Evolutionary conservation across 371 early-diverging fungal species (phyloP).

Genomic region (Mucor racemosus): DNA sequence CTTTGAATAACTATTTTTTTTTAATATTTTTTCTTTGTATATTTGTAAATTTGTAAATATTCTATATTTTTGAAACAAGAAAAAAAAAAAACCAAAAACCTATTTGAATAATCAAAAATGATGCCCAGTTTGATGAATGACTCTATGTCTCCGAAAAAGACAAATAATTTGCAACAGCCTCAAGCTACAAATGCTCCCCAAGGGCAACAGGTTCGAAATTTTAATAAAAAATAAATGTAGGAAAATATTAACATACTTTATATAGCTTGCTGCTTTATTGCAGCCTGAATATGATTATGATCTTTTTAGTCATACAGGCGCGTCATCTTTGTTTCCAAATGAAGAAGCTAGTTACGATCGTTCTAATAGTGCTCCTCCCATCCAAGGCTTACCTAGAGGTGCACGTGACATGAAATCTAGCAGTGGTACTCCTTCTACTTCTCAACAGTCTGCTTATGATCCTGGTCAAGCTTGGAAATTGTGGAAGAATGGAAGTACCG

Average conservation of each 20-base stretch:
- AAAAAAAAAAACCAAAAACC: constrained; percentile 18
- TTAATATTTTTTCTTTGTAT: constrained; percentile 3
- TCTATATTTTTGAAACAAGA: constrained; percentile 9
- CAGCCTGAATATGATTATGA: constrained; percentile 22
- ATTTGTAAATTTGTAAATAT: constrained; percentile 24
- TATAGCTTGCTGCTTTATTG: constrained; percentile 17
- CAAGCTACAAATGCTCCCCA: constrained; percentile 17
- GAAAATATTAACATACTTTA: not conserved
- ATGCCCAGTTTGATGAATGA: constrained; percentile 21
- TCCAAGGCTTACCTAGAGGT: constrained; percentile 17
- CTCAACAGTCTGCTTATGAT: constrained; percentile 14
- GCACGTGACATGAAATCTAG: constrained; percentile 17
- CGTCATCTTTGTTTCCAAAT: constrained; percentile 19
- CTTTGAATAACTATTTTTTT: too few species aligned
- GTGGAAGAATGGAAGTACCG: constrained; percentile 17
- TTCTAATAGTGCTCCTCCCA: constrained; percentile 17
- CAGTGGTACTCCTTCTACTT: not conserved
- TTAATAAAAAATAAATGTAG: not conserved
- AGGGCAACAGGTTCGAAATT: constrained; percentile 17
- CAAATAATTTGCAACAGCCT: constrained; percentile 13
- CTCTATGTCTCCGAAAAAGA: constrained; percentile 16
- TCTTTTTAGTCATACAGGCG: constrained; percentile 20
- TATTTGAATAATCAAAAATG: too few species aligned
- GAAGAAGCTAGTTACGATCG: constrained; percentile 9
- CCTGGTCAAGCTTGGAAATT: constrained; percentile 20